These are phyloP conservation scores for Xylaria sp. DNA, from an alignment of 2,329 filamentous ascomycete species.

Conservation along the genomic window DNA sequence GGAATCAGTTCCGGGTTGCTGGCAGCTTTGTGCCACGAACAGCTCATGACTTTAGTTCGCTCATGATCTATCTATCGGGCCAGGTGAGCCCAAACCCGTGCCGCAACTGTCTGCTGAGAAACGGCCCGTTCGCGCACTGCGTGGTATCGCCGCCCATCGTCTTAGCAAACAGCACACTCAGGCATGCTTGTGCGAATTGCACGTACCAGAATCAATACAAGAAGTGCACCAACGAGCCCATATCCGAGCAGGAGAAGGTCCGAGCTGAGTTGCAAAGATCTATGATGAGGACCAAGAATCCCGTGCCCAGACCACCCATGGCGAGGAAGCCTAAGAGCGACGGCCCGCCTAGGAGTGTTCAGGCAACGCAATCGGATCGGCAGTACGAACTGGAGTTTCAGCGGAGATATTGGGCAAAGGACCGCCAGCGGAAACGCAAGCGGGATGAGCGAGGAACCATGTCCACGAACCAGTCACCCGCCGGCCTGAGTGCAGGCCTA, in stretches of 20 bases:
- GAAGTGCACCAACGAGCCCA: slow-evolving; percentile 47
- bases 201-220: slow-evolving; percentile 49
- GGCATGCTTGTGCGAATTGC: slow-evolving; percentile 49
- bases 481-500: neutral
- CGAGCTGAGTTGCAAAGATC: slow-evolving; percentile 37
- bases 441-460: neutral
- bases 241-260: slow-evolving; percentile 41
- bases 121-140: slow-evolving; percentile 47
- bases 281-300: slow-evolving; percentile 26
- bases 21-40: slow-evolving; percentile 46
- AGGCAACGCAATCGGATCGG: neutral
- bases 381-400: neutral
- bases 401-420: neutral
- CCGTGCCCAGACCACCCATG: slow-evolving; percentile 17
- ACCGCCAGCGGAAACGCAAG: neutral
- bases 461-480: slow-evolving; percentile 6
- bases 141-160: slow-evolving; percentile 44
- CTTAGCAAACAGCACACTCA: slow-evolving; percentile 41
- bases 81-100: slow-evolving; percentile 48
- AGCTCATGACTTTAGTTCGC: slow-evolving; percentile 43
- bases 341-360: neutral
- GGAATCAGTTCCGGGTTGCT: slow-evolving; percentile 46
- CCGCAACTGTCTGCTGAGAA: slow-evolving; percentile 44
- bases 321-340: slow-evolving; percentile 34
- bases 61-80: slow-evolving; percentile 49